Conservation (phyloP, 768 basidiomycete genomes). For the Cystobasidiopsis lactophilus region DNA sequence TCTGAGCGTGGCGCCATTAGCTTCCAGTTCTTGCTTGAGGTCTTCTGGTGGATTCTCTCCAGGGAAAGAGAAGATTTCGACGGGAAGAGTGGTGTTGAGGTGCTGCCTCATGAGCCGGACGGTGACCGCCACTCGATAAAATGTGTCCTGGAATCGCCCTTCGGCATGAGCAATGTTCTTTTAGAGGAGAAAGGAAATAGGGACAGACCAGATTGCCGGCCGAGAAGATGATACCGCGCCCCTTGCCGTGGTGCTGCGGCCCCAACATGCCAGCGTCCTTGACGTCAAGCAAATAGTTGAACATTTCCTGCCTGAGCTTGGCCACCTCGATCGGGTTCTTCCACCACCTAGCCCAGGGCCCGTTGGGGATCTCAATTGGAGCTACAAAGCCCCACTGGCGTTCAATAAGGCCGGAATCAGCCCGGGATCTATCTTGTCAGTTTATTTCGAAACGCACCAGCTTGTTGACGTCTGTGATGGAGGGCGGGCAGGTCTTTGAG, state of each 20-base stretch:
- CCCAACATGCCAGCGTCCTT: constrained; percentile 7
- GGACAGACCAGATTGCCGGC: constrained; percentile 29
- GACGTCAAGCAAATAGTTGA: neutral
- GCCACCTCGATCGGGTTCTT: neutral
- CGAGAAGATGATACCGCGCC: constrained; percentile 28
- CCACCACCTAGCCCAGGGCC: constrained; percentile 1
- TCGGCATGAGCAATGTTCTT: neutral
- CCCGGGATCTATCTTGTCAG: neutral
- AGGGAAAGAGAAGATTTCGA: constrained; percentile 27
- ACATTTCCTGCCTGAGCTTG: neutral
- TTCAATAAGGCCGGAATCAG: neutral
- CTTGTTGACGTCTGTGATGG: constrained; percentile 22
- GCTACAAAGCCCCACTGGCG: constrained; percentile 5
- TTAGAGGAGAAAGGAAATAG: constrained; percentile 1
- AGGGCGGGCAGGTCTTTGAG: constrained; percentile 15
- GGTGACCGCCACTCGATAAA: constrained; percentile 20
- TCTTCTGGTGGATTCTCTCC: constrained; percentile 24
- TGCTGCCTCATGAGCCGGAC: constrained; percentile 18
- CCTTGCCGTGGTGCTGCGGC: constrained; percentile 5
- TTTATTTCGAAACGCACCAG: constrained; percentile 17
- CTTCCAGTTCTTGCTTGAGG: constrained; percentile 3
- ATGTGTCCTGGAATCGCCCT: constrained; percentile 18
- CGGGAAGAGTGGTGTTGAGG: constrained; percentile 21
- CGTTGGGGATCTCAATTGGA: constrained; percentile 3
- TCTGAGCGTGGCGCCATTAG: constrained; percentile 3